Evolutionary conservation across 1,139 yeast genomes (phyloP).

Genomic region (Suhomyces kunorum): DNA sequence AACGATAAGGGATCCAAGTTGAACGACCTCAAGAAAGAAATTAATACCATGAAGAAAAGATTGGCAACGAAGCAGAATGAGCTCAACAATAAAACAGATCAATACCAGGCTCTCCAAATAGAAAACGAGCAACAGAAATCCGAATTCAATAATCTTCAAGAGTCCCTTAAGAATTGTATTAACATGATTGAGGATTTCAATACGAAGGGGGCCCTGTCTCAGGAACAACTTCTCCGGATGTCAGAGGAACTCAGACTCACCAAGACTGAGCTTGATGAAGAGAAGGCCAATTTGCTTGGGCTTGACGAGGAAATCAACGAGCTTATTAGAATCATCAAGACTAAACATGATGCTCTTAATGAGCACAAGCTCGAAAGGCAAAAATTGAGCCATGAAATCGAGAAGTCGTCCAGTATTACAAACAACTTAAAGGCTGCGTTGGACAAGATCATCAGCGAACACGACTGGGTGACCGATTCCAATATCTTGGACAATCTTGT

Average conservation of each 20-base stretch:
- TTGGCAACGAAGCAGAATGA: conserved; percentile 43
- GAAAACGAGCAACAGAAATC: conserved; percentile 68
- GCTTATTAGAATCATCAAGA: conserved; percentile 52
- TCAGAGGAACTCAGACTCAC: conserved; percentile 36
- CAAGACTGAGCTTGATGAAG: conserved; percentile 55
- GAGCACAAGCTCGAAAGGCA: conserved; percentile 58
- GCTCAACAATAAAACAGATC: conserved; percentile 50
- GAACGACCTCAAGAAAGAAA: conserved; percentile 62
- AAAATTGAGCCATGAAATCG: conserved; percentile 64
- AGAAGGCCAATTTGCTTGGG: conserved; percentile 63
- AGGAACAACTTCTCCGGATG: conserved; percentile 26
- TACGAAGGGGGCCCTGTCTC: conserved; percentile 30
- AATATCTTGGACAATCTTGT: conserved; percentile 55
- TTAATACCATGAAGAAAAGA: conserved; percentile 38
- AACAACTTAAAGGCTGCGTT: conserved; percentile 45
- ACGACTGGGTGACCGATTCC: conserved; percentile 74
- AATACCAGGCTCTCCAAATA: conserved; percentile 65
- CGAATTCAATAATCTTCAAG: conserved; percentile 53
- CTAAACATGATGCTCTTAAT: conserved; percentile 53
- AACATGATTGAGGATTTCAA: conserved; percentile 41
- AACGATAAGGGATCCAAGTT: conserved; percentile 80
- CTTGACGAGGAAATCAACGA: conserved; percentile 78
- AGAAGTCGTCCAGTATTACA: conserved; percentile 51
- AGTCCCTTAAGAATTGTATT: conserved; percentile 39
- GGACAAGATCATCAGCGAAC: conserved; percentile 52